Evolutionary conservation across 345 rosid genomes (phyloP).

Genomic region (Eucalyptus marginata): DNA sequence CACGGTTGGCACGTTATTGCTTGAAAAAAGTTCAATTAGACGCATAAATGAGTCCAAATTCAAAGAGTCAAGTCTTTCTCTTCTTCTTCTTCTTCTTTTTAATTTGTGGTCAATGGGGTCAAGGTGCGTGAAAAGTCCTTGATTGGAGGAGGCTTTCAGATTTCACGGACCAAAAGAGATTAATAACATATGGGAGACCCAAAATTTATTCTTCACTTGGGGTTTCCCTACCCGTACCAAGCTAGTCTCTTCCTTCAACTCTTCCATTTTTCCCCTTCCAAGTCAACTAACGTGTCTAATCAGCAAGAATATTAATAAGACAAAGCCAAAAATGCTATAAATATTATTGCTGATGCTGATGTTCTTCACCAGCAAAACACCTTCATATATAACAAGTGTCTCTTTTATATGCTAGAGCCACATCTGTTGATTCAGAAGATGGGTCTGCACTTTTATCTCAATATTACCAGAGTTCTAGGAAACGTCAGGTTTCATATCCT

Average conservation of each 20-base stretch:
- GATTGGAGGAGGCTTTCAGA: background rate
- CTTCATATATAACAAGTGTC: background rate
- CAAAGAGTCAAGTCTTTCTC: background rate
- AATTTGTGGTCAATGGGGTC: background rate
- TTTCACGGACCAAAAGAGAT: background rate
- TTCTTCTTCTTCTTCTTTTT: background rate
- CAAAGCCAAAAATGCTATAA: background rate
- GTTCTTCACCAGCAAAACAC: background rate
- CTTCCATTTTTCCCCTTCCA: background rate
- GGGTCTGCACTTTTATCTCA: background rate
- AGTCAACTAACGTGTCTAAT: background rate
- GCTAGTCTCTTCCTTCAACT: background rate
- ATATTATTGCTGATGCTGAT: background rate
- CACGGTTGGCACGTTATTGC: too few species aligned
- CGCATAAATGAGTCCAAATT: background rate
- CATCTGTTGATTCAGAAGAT: background rate
- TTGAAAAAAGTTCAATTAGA: too few species aligned
- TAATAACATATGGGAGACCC: background rate
- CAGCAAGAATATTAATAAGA: background rate
- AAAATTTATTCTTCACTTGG: background rate
- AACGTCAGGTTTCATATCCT: background rate
- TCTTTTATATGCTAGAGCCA: background rate
- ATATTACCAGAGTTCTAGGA: background rate
- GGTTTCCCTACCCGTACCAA: background rate
- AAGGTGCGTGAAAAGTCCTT: background rate